Conservation (phyloP, 2,329 filamentous ascomycete genomes). For the Neoarthrinium moseri region DNA sequence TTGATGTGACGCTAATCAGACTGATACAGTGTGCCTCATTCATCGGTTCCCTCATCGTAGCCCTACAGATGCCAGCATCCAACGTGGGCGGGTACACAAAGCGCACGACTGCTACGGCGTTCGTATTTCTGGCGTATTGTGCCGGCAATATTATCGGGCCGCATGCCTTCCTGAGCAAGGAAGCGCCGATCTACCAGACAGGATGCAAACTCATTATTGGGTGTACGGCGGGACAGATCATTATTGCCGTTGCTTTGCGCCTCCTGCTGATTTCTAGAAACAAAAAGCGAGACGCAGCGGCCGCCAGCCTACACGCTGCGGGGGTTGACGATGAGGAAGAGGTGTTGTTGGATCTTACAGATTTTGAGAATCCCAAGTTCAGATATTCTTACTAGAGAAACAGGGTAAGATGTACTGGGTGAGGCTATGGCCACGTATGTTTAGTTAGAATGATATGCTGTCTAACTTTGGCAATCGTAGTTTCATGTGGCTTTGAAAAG, state of each 20-base stretch:
- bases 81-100: conserved; percentile 49
- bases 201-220: conserved; percentile 51
- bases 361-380: not conserved
- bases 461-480: no score
- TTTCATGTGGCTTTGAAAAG: no score
- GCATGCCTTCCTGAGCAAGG: conserved; percentile 41
- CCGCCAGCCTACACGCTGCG: conserved; percentile 2
- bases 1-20: not conserved
- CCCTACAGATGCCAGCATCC: conserved; percentile 49
- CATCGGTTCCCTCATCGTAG: conserved; percentile 50
- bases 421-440: not conserved
- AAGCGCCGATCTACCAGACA: conserved; percentile 47
- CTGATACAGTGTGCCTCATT: conserved; percentile 33
- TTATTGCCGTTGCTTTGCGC: conserved; percentile 32
- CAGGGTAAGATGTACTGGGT: not conserved
- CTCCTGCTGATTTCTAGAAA: conserved; percentile 34
- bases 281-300: conserved; percentile 31
- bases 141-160: conserved; percentile 46
- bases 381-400: not conserved
- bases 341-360: conserved; percentile 7
- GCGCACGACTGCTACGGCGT: conserved; percentile 42
- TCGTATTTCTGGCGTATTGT: conserved; percentile 45
- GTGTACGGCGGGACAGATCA: conserved; percentile 41
- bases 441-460: not conserved
- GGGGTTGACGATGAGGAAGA: conserved; percentile 24